phyloP scores from a whole-genome alignment of 2,329 filamentous ascomycete genomes.

The Neonectria neomacrospora region DNA sequence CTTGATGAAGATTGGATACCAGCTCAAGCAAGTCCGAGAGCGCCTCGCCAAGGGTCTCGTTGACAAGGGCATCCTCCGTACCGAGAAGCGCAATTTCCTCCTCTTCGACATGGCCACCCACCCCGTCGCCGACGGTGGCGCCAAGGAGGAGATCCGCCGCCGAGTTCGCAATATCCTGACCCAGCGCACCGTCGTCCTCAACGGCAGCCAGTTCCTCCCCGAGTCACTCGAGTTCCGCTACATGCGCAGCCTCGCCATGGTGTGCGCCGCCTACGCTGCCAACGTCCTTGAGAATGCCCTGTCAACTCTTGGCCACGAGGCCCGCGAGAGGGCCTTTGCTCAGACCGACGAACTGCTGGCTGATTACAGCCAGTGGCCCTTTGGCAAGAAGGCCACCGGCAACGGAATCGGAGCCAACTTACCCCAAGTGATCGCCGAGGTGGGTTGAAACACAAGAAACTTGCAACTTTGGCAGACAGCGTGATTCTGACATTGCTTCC shows the following conservation, averaged over 20 bases:
- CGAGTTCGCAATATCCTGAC: constrained; percentile 93
- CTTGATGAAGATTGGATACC: constrained; percentile 99
- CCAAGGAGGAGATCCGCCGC: constrained; percentile 96
- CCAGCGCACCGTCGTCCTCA: constrained; percentile 91
- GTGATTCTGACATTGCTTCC: constrained; percentile 32
- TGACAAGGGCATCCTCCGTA: constrained; percentile 97
- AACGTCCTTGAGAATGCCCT: constrained; percentile 99
- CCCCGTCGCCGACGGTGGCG: constrained; percentile 93
- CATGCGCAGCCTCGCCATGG: constrained; percentile 91
- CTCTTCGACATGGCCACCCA: constrained; percentile 99
- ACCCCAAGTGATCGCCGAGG: constrained; percentile 84
- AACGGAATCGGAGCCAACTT: constrained; percentile 93
- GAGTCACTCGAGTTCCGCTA: constrained; percentile 96
- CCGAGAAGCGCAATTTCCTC: constrained; percentile 99
- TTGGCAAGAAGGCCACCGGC: constrained; percentile 82
- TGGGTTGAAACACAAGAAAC: constrained; percentile 47
- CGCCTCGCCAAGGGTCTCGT: constrained; percentile 96
- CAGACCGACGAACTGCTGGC: constrained; percentile 96
- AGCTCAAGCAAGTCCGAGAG: constrained; percentile 98
- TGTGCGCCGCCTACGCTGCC: constrained; percentile 96
- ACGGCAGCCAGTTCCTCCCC: constrained; percentile 86
- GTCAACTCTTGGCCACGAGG: constrained; percentile 91
- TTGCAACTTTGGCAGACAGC: not conserved
- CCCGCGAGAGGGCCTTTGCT: constrained; percentile 91
- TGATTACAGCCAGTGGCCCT: constrained; percentile 98